Conservation (phyloP, 805 yeast genomes). For the Saccharomycopsis sp. region DNA sequence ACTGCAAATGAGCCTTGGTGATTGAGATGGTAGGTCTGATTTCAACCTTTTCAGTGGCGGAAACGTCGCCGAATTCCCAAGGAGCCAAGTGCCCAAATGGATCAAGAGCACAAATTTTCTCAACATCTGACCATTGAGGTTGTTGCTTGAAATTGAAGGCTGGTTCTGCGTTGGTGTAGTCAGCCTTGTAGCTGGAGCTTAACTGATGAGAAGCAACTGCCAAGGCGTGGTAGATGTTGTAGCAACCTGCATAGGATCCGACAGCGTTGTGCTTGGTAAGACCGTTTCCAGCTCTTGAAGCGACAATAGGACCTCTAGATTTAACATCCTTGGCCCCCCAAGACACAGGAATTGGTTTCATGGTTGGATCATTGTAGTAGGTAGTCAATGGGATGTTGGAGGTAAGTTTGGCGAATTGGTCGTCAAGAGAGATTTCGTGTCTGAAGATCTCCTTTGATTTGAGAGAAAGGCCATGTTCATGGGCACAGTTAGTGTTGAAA, state of each 20-base stretch:
- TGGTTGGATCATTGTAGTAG: constrained; percentile 42
- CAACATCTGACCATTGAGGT: constrained; percentile 47
- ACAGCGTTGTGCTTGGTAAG: constrained; percentile 50
- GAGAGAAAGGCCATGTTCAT: constrained; percentile 4
- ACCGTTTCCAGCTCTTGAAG: constrained; percentile 44
- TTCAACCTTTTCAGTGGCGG: constrained; percentile 43
- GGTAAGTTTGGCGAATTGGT: constrained; percentile 14
- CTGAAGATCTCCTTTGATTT: constrained; percentile 4
- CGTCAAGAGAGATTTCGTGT: constrained; percentile 12
- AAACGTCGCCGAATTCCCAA: constrained; percentile 42
- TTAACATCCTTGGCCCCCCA: constrained; percentile 49
- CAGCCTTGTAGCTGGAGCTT: constrained; percentile 45
- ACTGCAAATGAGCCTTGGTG: constrained; percentile 58
- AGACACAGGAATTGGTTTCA: constrained; percentile 41
- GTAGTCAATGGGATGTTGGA: constrained; percentile 43
- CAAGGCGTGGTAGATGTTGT: constrained; percentile 57
- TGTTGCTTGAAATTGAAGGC: constrained; percentile 49
- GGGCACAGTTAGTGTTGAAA: constrained; percentile 8
- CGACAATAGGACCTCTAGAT: constrained; percentile 52
- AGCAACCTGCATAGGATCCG: constrained; percentile 62
- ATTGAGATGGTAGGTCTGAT: constrained; percentile 60
- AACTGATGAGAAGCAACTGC: constrained; percentile 57
- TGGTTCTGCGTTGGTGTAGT: constrained; percentile 59
- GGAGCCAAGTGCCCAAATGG: constrained; percentile 65
- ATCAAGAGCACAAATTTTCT: constrained; percentile 58